These are phyloP conservation scores for Saccharomycopsis vini DNA, from an alignment of 805 yeast genomes.

Conservation along the genomic window DNA sequence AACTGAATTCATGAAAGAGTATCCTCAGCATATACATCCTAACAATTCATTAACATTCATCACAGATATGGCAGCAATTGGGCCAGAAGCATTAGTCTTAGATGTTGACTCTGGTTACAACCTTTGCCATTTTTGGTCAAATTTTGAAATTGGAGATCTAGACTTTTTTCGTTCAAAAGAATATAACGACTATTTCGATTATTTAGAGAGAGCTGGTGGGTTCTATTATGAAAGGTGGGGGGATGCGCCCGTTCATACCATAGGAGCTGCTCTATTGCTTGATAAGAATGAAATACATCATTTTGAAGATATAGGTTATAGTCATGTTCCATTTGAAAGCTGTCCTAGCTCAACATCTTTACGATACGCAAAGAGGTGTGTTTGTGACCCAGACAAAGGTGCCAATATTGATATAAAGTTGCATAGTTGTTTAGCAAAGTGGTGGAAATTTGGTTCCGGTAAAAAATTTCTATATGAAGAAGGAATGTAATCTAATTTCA, in stretches of 20 bases:
- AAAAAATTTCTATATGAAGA: conserved; percentile 35
- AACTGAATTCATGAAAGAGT: conserved; percentile 50
- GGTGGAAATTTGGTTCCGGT: conserved; percentile 71
- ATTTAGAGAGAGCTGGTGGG: conserved; percentile 60
- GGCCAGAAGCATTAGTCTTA: conserved; percentile 33
- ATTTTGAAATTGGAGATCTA: conserved; percentile 69
- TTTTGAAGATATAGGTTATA: conserved; percentile 76
- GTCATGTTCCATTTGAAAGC: conserved; percentile 58
- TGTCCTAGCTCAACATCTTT: conserved; percentile 47
- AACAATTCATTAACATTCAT: conserved; percentile 52
- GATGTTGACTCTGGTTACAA: conserved; percentile 52
- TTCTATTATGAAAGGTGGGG: conserved; percentile 91
- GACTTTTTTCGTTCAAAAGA: conserved; percentile 61
- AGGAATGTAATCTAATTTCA: neutral
- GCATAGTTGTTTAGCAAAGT: conserved; percentile 58
- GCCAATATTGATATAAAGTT: conserved; percentile 32
- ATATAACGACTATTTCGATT: conserved; percentile 52
- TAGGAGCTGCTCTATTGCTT: conserved; percentile 54
- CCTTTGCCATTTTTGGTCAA: conserved; percentile 82
- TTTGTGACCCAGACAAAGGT: conserved; percentile 43
- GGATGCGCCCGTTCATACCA: conserved; percentile 84
- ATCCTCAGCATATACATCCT: conserved; percentile 56
- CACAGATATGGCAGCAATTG: conserved; percentile 44
- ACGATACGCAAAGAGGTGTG: conserved; percentile 50
- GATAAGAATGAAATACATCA: conserved; percentile 57